Evolutionary conservation across 345 rosid genomes (phyloP), one percentile per base, ranked within the genome.

Genomic region (Murraya koenigii): DNA sequence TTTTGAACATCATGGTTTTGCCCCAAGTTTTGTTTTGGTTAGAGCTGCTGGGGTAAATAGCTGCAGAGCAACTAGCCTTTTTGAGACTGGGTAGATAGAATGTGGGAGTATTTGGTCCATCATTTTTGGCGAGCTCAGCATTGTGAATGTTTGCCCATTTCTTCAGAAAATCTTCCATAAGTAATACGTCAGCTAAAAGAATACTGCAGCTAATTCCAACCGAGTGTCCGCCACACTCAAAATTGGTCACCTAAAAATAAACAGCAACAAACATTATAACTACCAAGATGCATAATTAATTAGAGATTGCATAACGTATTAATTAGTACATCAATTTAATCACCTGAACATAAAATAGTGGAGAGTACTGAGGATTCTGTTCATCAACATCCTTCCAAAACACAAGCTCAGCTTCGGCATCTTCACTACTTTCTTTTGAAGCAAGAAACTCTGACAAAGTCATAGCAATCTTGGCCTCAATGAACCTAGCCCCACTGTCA

Each of bases 151-250:
- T 11, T 66, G 86, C 83, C 97, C 97, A 92, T 80, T 60, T 86
- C 70, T 76, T 75, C 20, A 92, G 82, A 80, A 92, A 91, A 41
- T 81, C 81, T 14, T 83, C 85, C 73, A 41, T 74, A 36, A 89
- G 56, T 36, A 90, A 1, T 60, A 85, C 61, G 75, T 93, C 98
- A 72, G 90, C 90, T 66, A 95, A 52, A 59, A 95, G 74, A 62
- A 95, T 75, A 75, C 94, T 95, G 83, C 94, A 90, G 82, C 97
- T 93, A 49, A 93, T 81, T 72, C 98, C 99, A 75, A 95, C 69
- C 5, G 98, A 90, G 77, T 93, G 93, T 63, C 99, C 99, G 7
- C 99, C 95, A 41, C 96, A 89, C 80, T 87, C 84, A 79, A 95
- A 95, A 81, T 90, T 89, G 0, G 97, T 93, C 69, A 95, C 97